A percentile compares a stretch with the other conserved stretches of the same genome.
Evolutionary conservation across 2,329 filamentous ascomycete genomes (phyloP).

Genomic region (Parasarocladium wereldwijsianum): DNA sequence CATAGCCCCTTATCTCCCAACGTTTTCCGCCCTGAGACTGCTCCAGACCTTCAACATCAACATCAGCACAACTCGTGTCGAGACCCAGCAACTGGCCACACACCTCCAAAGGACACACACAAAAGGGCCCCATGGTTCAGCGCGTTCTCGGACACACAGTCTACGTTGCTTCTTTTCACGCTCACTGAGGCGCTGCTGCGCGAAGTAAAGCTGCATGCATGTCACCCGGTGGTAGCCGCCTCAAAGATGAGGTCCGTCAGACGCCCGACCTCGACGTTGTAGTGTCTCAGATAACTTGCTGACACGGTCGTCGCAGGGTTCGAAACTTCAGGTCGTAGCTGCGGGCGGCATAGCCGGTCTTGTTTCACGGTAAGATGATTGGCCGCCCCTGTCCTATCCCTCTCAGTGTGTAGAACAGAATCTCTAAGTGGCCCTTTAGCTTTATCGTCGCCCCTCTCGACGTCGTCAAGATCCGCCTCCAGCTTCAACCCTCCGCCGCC

Average conservation of each 20-base stretch:
- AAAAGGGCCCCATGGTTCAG: no score
- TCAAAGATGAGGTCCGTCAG: constrained; percentile 42
- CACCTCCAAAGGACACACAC: no score
- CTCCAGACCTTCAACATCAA: no score
- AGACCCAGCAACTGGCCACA: no score
- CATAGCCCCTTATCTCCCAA: no score
- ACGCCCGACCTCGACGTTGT: no score
- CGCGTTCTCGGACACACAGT: no score
- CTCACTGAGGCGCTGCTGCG: constrained; percentile 2
- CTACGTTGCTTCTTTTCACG: constrained; percentile 3
- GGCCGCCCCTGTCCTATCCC: background rate
- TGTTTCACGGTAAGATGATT: constrained; percentile 55
- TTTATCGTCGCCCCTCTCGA: constrained; percentile 93
- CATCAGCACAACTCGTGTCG: no score
- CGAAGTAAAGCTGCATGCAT: constrained; percentile 16
- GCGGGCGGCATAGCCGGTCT: constrained; percentile 59
- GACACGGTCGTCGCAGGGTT: constrained; percentile 33
- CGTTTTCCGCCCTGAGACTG: no score
- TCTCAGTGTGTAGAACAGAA: background rate
- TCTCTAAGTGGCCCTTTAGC: constrained; percentile 24
- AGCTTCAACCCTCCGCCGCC: constrained; percentile 78
- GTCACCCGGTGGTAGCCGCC: constrained; percentile 24
- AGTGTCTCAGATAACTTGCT: no score
- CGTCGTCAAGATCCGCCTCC: constrained; percentile 94
- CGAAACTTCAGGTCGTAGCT: constrained; percentile 38